Percentiles rank a stretch among this genome's conserved stretches.
Evolutionary conservation across 176 grass and related monocot species (phyloP).

Genomic region (Ananas comosus): DNA sequence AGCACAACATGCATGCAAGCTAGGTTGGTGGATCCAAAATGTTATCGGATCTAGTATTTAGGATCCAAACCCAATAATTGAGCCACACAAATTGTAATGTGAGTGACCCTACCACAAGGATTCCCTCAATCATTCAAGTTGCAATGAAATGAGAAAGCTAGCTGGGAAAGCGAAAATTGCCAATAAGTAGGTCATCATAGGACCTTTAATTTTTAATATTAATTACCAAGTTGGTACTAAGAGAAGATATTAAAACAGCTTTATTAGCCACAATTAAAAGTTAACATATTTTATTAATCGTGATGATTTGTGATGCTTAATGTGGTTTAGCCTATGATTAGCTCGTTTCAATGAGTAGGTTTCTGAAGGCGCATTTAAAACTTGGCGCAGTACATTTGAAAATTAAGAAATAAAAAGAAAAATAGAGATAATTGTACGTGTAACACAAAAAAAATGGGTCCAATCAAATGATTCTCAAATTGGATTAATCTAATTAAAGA

Average conservation of each 20-base stretch:
- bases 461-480: too few relatives aligned
- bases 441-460: too few relatives aligned
- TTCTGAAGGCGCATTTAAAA: not conserved
- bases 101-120: slow-evolving; percentile 15
- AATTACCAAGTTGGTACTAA: slow-evolving; percentile 28
- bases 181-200: slow-evolving; percentile 21
- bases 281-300: not conserved
- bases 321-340: not conserved
- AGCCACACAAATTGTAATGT: not conserved
- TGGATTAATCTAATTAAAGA: too few relatives aligned
- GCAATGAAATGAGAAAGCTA: slow-evolving; percentile 18
- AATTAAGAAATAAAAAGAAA: not conserved
- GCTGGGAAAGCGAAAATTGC: slow-evolving; percentile 16
- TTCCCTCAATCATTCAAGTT: slow-evolving; percentile 25
- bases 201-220: slow-evolving; percentile 13
- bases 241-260: slow-evolving; percentile 10
- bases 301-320: not conserved
- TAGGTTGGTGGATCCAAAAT: too few relatives aligned
- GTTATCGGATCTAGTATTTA: too few relatives aligned
- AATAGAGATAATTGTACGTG: not conserved
- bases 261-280: slow-evolving; percentile 12
- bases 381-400: not conserved
- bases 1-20: too few relatives aligned
- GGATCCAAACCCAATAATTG: too few relatives aligned
- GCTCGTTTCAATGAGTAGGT: not conserved